These are phyloP conservation scores for Laguncularia racemosa DNA, from an alignment of 345 rosid species.

Conservation along the genomic window DNA sequence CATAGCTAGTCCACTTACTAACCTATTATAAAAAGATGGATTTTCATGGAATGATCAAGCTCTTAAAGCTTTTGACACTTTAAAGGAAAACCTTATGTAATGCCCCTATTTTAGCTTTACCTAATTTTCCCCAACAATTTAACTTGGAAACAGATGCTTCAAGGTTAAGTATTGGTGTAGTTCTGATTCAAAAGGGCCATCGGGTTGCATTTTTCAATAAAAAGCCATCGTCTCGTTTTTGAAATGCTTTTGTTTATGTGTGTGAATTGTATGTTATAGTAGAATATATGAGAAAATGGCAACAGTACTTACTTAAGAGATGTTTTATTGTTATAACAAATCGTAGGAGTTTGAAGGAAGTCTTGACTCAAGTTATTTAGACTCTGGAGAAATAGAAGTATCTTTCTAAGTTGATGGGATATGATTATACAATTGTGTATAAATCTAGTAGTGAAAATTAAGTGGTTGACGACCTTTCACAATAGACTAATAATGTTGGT, in stretches of 20 bases:
- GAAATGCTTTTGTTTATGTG: not conserved
- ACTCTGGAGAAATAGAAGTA: not conserved
- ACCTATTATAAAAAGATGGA: too few species aligned
- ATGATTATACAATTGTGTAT: not conserved
- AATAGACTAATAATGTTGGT: too few species aligned
- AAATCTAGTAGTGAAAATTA: not conserved
- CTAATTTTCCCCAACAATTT: not conserved
- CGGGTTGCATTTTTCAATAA: not conserved
- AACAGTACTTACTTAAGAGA: not conserved
- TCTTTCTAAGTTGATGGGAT: not conserved
- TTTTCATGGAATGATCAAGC: too few species aligned
- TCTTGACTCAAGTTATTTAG: not conserved
- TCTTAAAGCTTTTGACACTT: too few species aligned
- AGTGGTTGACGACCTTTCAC: not conserved
- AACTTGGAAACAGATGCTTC: not conserved
- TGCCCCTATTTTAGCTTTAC: too few species aligned
- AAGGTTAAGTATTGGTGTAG: not conserved
- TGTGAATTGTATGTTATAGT: not conserved
- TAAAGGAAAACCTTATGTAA: too few species aligned
- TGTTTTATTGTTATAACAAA: not conserved
- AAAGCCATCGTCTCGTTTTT: too few species aligned
- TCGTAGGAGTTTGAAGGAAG: not conserved
- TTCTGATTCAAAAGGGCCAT: not conserved
- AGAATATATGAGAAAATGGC: not conserved
- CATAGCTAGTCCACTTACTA: not conserved